Conservation (phyloP, 1,284 basidiomycete species). For the Neonothopanus nambi region DNA sequence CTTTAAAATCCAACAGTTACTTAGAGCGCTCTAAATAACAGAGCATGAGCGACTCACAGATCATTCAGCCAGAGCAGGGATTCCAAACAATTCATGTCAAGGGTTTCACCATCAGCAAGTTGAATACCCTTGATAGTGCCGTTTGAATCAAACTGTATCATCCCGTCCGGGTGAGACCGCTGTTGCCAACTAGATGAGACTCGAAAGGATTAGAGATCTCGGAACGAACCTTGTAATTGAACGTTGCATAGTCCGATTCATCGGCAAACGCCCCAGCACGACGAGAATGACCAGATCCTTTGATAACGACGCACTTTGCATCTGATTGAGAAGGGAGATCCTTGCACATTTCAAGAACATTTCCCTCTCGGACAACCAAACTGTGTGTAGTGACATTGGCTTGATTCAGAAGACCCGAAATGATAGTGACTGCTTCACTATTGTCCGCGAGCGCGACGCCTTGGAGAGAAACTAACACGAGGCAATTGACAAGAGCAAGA, state of each 20-base stretch:
- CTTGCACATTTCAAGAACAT: slow-evolving; percentile 23
- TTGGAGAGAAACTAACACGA: slow-evolving; percentile 38
- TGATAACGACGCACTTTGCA: slow-evolving; percentile 22
- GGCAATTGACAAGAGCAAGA: slow-evolving; percentile 38
- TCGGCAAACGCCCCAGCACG: not conserved
- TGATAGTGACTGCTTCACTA: slow-evolving; percentile 28
- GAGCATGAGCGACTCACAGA: slow-evolving; percentile 27
- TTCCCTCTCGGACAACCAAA: slow-evolving; percentile 22
- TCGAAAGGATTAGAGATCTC: too few species aligned
- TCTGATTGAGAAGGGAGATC: slow-evolving; percentile 25
- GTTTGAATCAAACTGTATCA: slow-evolving; percentile 8
- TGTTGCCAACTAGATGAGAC: not conserved
- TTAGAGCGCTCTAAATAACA: slow-evolving; percentile 10
- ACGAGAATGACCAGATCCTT: slow-evolving; percentile 11
- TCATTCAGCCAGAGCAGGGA: slow-evolving; percentile 44
- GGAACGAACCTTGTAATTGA: too few species aligned
- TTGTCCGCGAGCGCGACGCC: slow-evolving; percentile 34
- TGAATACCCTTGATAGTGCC: slow-evolving; percentile 15
- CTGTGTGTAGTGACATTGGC: slow-evolving; percentile 25
- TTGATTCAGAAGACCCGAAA: slow-evolving; percentile 27
- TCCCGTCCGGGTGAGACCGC: slow-evolving; percentile 3
- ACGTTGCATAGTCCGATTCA: too few species aligned
- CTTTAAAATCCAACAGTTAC: slow-evolving; percentile 5
- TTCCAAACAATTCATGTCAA: slow-evolving; percentile 29
- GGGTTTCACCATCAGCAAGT: slow-evolving; percentile 21